These are phyloP conservation scores for Bruguiera parviflora DNA, from an alignment of 345 rosid species.

Conservation along the genomic window DNA sequence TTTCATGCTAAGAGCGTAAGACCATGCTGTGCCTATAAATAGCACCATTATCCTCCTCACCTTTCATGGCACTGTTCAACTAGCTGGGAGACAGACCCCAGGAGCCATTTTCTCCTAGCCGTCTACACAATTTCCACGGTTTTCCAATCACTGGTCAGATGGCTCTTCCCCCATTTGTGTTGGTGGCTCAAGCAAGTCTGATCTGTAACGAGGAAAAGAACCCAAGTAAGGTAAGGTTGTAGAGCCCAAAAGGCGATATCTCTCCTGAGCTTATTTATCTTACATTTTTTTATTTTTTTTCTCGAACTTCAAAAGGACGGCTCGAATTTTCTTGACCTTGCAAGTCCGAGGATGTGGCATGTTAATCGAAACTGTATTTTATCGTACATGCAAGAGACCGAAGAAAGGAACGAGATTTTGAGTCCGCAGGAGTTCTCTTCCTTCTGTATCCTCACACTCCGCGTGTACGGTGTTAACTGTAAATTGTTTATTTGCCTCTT, in stretches of 20 bases:
- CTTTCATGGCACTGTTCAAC: slow-evolving; percentile 18
- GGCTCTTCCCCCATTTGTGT: background rate
- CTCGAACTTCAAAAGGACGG: slow-evolving; percentile 4
- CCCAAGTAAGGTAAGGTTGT: slow-evolving; percentile 1
- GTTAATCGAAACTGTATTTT: accelerated
- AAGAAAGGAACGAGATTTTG: background rate
- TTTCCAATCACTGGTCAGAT: slow-evolving; percentile 8
- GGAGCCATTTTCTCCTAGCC: background rate
- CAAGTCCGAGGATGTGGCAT: slow-evolving; percentile 33
- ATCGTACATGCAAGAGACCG: background rate
- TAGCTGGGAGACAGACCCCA: background rate
- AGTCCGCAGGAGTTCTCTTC: slow-evolving; percentile 1
- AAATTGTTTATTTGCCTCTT: too few relatives aligned
- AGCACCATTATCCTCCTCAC: slow-evolving; percentile 9
- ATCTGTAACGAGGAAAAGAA: background rate
- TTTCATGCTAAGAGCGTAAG: slow-evolving; percentile 2
- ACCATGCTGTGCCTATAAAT: slow-evolving; percentile 13
- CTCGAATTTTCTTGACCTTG: slow-evolving; percentile 75
- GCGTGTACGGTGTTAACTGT: too few relatives aligned
- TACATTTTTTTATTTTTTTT: background rate
- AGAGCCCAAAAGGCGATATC: slow-evolving; percentile 38
- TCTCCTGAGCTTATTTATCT: slow-evolving; percentile 71
- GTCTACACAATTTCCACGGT: background rate
- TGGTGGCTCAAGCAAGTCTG: background rate
- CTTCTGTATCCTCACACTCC: background rate